phyloP scores from a whole-genome alignment of 345 rosid species.

The Salix udensis region DNA sequence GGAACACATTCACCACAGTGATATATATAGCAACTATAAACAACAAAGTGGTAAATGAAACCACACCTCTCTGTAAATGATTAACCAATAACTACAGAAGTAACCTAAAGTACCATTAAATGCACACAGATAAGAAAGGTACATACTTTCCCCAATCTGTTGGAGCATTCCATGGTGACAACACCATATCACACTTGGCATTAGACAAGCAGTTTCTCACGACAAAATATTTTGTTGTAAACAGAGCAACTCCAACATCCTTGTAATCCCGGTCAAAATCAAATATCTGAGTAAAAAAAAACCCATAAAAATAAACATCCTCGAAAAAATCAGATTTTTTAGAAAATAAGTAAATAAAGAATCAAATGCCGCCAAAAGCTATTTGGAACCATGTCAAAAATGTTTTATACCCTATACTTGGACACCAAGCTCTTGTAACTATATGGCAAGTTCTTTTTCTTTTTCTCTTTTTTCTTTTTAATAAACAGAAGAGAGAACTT shows the following conservation, averaged over 20 bases:
- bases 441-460: background rate
- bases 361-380: background rate
- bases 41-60: background rate
- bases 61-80: background rate
- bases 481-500: background rate
- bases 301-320: background rate
- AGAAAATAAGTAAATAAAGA: background rate
- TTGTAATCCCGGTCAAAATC: conserved; percentile 98
- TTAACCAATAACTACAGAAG: background rate
- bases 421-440: background rate
- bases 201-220: conserved; percentile 76
- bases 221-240: conserved; percentile 78
- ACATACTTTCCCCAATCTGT: conserved; percentile 96
- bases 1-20: no score
- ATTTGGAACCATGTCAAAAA: background rate
- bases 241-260: conserved; percentile 89
- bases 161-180: conserved; percentile 98
- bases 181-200: conserved; percentile 85
- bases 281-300: conserved; percentile 53
- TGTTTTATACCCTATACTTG: background rate
- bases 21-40: background rate
- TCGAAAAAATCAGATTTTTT: background rate
- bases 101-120: background rate
- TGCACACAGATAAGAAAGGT: conserved; percentile 14
- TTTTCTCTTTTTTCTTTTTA: background rate